Evolutionary conservation across 257 asterid genomes (phyloP), one percentile per base, ranked within the genome.

Genomic region (Solanum sejunctum): DNA sequence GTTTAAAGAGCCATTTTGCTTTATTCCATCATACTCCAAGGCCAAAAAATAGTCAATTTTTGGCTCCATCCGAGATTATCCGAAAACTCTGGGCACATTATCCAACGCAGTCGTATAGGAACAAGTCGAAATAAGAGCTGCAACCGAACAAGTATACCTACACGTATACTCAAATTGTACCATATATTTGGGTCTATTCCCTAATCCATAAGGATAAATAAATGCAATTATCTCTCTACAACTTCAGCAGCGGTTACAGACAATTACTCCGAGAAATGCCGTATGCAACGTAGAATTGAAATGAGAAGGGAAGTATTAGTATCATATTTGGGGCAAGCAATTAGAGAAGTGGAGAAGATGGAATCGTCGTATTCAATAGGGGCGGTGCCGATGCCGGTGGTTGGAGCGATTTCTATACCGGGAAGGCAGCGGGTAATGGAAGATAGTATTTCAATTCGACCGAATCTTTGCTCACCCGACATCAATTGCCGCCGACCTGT

Each of bases 341-440:
- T 18, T 18, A n/a, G 17, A 39, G 79, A 47, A 70, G 69, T 23
- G 12, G 39, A 7, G 69, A 61, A 61, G n/a, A 47, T 73, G 81
- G 81, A 12, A 17, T 21, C 81, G 3, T 12, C 32, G 32, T 18
- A 57, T 3, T 7, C 57, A 9, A 8, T 12, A 6, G 15, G 5
- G 9, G 16, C 78, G 15, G 52, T 6, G n/a, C 12, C 49, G 49
- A 2, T 32, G 45, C 85, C 83, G 1, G 77, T 60, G 66, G 72
- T 83, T 45, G 88, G 88, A 18, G 47, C 84, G 26, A 70, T 86
- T 18, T 84, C 88, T 12, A 28, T 86, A 6, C 41, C 86, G 15
- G 88, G 88, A 18, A 64, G 84, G 81, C 81, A 36, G 61, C 84
- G 84, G 26, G 83, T 8, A 43, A 86, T 86, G 86, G 86, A 86